A percentile compares a stretch with the other conserved stretches of the same genome.
These are phyloP conservation scores for Nemania bipapillata DNA, from an alignment of 2,329 filamentous ascomycete genomes.

Conservation along the genomic window DNA sequence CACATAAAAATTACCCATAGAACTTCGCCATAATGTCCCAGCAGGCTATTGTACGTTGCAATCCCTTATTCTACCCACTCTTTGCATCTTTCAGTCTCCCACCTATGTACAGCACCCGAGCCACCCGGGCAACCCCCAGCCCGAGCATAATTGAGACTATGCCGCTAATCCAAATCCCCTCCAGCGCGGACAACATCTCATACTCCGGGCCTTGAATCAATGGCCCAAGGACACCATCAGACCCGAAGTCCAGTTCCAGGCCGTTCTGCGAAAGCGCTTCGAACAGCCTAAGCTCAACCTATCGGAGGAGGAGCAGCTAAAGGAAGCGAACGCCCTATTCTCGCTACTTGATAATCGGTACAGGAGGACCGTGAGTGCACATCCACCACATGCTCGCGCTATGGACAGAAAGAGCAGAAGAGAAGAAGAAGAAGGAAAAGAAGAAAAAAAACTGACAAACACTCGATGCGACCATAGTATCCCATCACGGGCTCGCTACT, in stretches of 20 bases:
- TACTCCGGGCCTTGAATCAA: constrained; percentile 63
- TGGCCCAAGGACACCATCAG: constrained; percentile 74
- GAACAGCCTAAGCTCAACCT: constrained; percentile 49
- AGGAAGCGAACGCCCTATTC: constrained; percentile 69
- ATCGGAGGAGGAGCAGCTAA: constrained; percentile 62
- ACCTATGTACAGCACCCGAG: too few species aligned
- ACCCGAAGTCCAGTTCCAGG: constrained; percentile 70
- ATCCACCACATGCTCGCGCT: neutral
- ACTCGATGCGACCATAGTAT: constrained; percentile 52
- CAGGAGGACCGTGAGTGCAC: constrained; percentile 60
- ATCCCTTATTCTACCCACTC: neutral
- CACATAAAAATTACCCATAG: neutral
- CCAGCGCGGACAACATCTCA: constrained; percentile 60
- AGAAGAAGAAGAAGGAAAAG: too few species aligned
- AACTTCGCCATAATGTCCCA: constrained; percentile 38
- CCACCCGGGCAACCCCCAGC: too few species aligned
- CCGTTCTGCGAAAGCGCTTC: constrained; percentile 62
- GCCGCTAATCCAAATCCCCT: constrained; percentile 4
- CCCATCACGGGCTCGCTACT: constrained; percentile 63
- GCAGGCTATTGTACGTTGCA: constrained; percentile 45
- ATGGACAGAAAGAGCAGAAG: too few species aligned
- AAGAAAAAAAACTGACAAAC: constrained; percentile 8
- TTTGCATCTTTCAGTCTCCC: too few species aligned
- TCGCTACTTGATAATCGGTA: constrained; percentile 70
- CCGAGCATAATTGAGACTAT: constrained; percentile 33